Evolutionary conservation across 2,329 filamentous ascomycete genomes (phyloP), one percentile per base, ranked within the genome.

Genomic region (Metarhizium brunneum): DNA sequence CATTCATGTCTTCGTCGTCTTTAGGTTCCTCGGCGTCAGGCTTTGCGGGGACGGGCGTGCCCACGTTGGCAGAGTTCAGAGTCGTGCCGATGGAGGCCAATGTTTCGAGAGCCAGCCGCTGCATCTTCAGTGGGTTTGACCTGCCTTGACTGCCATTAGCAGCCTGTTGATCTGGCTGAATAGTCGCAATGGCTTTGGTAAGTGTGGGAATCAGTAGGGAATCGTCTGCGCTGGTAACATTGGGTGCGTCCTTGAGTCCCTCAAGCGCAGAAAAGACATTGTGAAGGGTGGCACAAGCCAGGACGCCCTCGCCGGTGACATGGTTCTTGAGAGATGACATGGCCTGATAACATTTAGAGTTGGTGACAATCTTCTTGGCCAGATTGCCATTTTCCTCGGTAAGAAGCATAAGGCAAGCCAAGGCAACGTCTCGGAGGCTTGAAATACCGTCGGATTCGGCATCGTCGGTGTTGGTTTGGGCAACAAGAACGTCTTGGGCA

Each of bases 21-120:
- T 72, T 70, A 29, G 67, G 66, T 20, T 72, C 72, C 53, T 73
- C 69, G 35, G 70, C 65, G 16, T 68, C 70, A 54, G 60, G 56
- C 20, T 54, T 57, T 36, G 56, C 36, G 1, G 60, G 61, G 6
- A 53, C 58, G 5, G 55, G 56, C 8, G 53, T 73, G 56, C 76
- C 75, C 47, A 80, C 64, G 6, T 77, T 76, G 30, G 49, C 53
- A 38, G 76, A 72, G 62, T 80, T 78, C 13, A 86, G 70, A 49
- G 73, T 76, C 2, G 82, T 85, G 47, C 82, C 83, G 50, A 87
- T 86, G 6, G 83, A 83, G 4, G 83, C 84, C 0, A 86, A 71
- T 16, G 84, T 80, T 66, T 87, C 82, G 0, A 87, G 69, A 3
- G 82, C 81, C 16, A 83, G 67, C 62, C 80, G 74, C 53, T 80